phyloP scores from a whole-genome alignment of 768 basidiomycete species.

The Naganishia randhawae region DNA sequence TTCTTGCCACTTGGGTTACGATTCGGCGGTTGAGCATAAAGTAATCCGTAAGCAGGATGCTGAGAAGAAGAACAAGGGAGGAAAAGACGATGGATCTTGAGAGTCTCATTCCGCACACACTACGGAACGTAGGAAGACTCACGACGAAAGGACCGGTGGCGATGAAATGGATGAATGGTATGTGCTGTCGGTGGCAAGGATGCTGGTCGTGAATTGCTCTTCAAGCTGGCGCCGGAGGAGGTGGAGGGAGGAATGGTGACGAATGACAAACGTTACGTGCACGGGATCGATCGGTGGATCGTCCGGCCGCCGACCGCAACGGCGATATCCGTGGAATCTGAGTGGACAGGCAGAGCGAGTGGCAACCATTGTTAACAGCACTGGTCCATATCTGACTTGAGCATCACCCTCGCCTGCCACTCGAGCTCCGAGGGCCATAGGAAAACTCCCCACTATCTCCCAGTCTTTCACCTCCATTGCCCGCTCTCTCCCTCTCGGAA shows the following conservation, averaged over 20 bases:
- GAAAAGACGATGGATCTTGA: neutral
- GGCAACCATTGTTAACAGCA: neutral
- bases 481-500: neutral
- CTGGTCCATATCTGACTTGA: neutral
- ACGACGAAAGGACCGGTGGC: neutral
- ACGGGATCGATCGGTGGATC: neutral
- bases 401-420: neutral
- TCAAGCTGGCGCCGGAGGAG: neutral
- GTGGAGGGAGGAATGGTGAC: neutral
- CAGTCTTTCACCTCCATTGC: neutral
- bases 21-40: conserved; percentile 20
- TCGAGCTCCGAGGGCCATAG: neutral
- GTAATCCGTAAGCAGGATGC: conserved; percentile 7
- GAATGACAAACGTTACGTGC: neutral
- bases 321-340: neutral
- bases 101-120: neutral
- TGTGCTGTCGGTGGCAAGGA: neutral
- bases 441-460: too few relatives aligned
- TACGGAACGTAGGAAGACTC: neutral
- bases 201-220: neutral
- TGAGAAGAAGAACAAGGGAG: neutral
- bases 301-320: neutral
- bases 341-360: neutral
- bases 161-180: neutral
- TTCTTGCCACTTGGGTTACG: conserved; percentile 12